Conservation (phyloP, 768 basidiomycete species). For the Ramaria sp. region DNA sequence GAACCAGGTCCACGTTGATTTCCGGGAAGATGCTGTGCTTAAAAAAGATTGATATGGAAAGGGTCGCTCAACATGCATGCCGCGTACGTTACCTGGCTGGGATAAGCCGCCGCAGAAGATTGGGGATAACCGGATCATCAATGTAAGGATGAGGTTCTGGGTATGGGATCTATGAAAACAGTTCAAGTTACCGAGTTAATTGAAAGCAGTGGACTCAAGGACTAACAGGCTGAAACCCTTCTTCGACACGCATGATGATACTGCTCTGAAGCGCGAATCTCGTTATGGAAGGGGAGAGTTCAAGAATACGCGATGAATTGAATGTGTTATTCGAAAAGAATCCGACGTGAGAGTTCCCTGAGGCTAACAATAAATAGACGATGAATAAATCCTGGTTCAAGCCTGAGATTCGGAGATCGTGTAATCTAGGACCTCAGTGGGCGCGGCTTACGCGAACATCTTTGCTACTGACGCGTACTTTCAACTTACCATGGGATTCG, state of each 20-base stretch:
- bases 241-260: constrained; percentile 47
- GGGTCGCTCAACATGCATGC: neutral
- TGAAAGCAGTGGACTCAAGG: neutral
- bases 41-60: too few species aligned
- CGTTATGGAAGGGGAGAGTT: too few species aligned
- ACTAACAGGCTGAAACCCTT: constrained; percentile 52
- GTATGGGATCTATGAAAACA: constrained; percentile 33
- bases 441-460: too few species aligned
- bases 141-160: constrained; percentile 49
- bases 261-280: too few species aligned
- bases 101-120: constrained; percentile 44
- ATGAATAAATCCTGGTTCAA: too few species aligned
- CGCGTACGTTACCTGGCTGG: constrained; percentile 30
- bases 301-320: too few species aligned
- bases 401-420: too few species aligned
- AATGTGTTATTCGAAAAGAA: too few species aligned
- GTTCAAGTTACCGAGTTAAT: constrained; percentile 3
- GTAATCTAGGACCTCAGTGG: too few species aligned
- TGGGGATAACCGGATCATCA: constrained; percentile 50
- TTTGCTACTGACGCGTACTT: too few species aligned
- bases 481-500: neutral
- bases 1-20: constrained; percentile 49
- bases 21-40: constrained; percentile 35
- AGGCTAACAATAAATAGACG: too few species aligned
- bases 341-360: too few species aligned